A percentile compares a stretch with the other conserved stretches of the same genome.
Evolutionary conservation across 345 rosid genomes (phyloP).

Genomic region (Xanthoceras sorbifolium): DNA sequence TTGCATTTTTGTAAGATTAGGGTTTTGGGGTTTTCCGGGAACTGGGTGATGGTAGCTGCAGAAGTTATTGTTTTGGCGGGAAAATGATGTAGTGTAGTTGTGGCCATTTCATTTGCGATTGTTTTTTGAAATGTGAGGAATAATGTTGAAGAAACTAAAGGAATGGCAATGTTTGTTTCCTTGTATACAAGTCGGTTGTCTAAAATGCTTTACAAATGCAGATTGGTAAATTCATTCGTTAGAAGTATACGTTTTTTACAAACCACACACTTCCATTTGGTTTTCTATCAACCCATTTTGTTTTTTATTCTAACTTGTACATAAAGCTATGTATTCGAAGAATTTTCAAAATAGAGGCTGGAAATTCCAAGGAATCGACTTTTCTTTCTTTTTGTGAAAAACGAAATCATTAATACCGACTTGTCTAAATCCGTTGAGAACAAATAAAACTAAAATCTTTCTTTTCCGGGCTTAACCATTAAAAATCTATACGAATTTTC

Average conservation of each 20-base stretch:
- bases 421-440: neutral
- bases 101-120: constrained; percentile 19
- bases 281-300: neutral
- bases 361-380: neutral
- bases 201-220: no score
- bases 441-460: neutral
- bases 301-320: neutral
- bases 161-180: no score
- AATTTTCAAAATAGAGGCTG: neutral
- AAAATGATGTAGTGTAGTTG: constrained; percentile 7
- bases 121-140: neutral
- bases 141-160: neutral
- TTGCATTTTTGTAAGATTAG: constrained; percentile 39
- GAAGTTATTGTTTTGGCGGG: constrained; percentile 21
- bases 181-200: no score
- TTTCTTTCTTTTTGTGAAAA: neutral
- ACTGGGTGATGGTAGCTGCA: constrained; percentile 20
- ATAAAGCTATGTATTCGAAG: neutral
- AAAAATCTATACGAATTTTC: neutral
- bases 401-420: no score
- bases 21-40: constrained; percentile 34
- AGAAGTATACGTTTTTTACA: neutral
- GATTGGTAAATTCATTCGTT: no score
- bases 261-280: neutral
- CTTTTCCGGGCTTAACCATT: neutral